Percentiles rank a stretch among this genome's conserved stretches.
phyloP scores from a whole-genome alignment of 345 rosid species.

The Adansonia digitata region DNA sequence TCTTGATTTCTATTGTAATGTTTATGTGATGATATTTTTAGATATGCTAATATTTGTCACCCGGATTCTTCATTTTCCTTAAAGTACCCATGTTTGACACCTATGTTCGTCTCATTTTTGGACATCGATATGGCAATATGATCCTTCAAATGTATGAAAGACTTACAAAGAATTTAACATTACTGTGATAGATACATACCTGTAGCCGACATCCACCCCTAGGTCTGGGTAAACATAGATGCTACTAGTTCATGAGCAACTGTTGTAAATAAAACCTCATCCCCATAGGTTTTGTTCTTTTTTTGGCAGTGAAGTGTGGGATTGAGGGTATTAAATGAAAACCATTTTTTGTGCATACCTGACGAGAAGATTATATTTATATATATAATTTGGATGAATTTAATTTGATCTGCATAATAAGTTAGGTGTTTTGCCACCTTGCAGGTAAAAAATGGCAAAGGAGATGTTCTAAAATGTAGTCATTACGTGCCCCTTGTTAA shows the following conservation, averaged over 20 bases:
- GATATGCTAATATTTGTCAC: no score
- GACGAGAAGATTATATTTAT: background rate
- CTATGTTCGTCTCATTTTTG: no score
- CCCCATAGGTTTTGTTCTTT: background rate
- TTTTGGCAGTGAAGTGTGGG: background rate
- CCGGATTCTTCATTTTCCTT: no score
- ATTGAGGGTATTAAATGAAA: background rate
- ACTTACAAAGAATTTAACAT: no score
- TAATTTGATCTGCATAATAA: background rate
- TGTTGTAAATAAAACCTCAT: background rate
- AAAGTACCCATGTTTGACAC: no score
- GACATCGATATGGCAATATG: no score
- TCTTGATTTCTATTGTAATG: background rate
- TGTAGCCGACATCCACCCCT: no score
- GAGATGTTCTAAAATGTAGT: constrained; percentile 78
- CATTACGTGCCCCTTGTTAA: constrained; percentile 73
- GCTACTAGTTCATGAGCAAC: background rate
- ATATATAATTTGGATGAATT: background rate
- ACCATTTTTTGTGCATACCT: background rate
- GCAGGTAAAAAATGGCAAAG: constrained; percentile 75
- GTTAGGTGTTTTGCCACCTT: constrained; percentile 14
- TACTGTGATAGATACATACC: no score
- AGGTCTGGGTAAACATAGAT: no score
- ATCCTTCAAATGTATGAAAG: no score
- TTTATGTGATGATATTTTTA: background rate